phyloP scores from a whole-genome alignment of 2,329 filamentous ascomycete species.

The Penicillium sp. region DNA sequence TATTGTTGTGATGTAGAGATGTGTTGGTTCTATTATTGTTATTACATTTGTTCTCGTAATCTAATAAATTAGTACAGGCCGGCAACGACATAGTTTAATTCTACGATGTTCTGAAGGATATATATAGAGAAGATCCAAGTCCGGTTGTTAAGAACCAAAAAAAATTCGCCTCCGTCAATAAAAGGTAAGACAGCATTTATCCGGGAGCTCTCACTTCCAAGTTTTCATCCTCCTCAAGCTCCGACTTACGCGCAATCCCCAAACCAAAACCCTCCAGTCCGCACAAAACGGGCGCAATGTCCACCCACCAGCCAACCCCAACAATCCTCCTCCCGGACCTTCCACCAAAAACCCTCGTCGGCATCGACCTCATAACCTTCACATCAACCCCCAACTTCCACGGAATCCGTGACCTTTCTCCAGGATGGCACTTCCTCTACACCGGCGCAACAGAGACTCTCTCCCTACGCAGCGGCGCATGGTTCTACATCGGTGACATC shows the following conservation, averaged over 20 bases:
- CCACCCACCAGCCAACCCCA: constrained; percentile 35
- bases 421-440: constrained; percentile 63
- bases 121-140: not conserved
- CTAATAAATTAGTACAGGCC: not conserved
- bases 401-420: constrained; percentile 59
- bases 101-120: not conserved
- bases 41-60: too few species aligned
- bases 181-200: not conserved
- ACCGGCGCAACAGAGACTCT: constrained; percentile 58
- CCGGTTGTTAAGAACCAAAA: not conserved
- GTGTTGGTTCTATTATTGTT: not conserved
- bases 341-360: constrained; percentile 52
- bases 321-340: constrained; percentile 47
- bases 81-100: not conserved
- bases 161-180: constrained; percentile 5
- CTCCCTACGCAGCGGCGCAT: constrained; percentile 62
- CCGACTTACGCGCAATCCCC: not conserved
- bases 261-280: not conserved
- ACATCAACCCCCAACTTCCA: constrained; percentile 62
- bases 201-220: not conserved
- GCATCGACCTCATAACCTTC: constrained; percentile 59
- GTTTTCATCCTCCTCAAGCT: not conserved
- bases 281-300: constrained; percentile 9
- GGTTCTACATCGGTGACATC: constrained; percentile 55
- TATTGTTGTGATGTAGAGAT: not conserved